Base-by-base conservation (phyloP, 2,329 filamentous ascomycete genomes). In the Ophiocordyceps camponoti-leonardi region DNA sequence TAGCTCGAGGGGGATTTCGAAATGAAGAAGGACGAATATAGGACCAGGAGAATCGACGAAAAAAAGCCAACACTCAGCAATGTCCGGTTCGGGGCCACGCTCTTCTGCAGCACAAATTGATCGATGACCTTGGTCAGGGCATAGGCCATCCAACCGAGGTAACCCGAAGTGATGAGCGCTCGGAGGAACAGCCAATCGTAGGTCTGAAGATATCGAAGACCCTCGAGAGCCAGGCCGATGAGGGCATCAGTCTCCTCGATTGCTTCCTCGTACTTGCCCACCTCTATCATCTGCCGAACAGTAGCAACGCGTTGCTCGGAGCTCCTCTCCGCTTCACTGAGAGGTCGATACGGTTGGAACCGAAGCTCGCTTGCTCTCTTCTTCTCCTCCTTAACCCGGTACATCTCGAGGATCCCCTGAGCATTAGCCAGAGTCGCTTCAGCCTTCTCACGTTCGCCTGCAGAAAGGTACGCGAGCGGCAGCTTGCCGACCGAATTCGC, bases 181-280 rank as follows among this genome's bases (percentile, higher is more conserved):
- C 92, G 75, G 33, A 98, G 67, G 64, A 98, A 98, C 2, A 98
- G 71, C 92, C 92, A 98, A 65, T 98, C 92, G 56, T 98, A 98
- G 0, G 88, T 98, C 62, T 98, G 92, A 23, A 98, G 72, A 60
- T 98, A 98, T 44, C 92, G 77, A 49, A 98, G 67, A 8, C 92
- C 92, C 49, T 86, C 75, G 1, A 98, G 71, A 2, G 79, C 82
- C 44, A 85, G 66, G 48, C 82, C 74, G 49, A 96, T 83, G 14
- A 98, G 69, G 26, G 79, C 75, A 40, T 83, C 79, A 1, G 85
- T 86, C 54, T 84, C 75, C 47, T 77, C 69, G 53, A 96, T 94
- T 1, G 90, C 86, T 53, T 85, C 75, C 47, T 90, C 79, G 51
- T 80, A 79, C 42, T 75, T 69, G 8, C 75, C 79, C 11, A 65